Conservation (phyloP, 2,329 filamentous ascomycete genomes). For the Xylariaceae sp. region DNA sequence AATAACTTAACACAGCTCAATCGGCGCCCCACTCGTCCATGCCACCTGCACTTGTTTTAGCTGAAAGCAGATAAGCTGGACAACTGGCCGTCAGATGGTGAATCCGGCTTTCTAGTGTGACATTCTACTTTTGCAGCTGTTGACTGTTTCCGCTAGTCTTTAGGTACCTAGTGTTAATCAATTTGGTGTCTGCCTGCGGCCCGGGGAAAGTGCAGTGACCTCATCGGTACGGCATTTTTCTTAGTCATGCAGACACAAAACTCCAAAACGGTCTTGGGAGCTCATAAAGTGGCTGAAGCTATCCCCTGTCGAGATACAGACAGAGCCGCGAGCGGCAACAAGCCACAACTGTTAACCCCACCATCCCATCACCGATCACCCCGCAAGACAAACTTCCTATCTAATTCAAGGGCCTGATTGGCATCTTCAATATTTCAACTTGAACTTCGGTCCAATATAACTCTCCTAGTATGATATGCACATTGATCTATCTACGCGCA, state of each 20-base stretch:
- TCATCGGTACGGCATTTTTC: slow-evolving; percentile 15
- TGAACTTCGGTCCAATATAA: no score
- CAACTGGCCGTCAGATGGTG: not conserved
- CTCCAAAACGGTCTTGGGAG: slow-evolving; percentile 5
- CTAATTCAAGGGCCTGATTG: no score
- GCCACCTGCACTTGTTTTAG: slow-evolving; percentile 8
- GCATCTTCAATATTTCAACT: no score
- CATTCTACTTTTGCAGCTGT: no score
- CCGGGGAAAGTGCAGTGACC: slow-evolving; percentile 18
- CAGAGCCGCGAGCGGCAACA: no score
- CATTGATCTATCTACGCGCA: no score
- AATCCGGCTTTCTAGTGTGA: not conserved
- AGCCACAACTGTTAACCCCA: slow-evolving; percentile 3
- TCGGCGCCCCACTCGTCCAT: slow-evolving; percentile 14
- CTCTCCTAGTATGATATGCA: no score
- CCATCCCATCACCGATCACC: no score
- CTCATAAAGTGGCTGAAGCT: slow-evolving; percentile 6
- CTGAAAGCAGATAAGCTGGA: slow-evolving; percentile 13
- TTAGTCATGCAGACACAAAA: no score
- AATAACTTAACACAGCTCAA: slow-evolving; percentile 19
- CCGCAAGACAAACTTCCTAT: no score
- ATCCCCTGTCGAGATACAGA: slow-evolving; percentile 4
- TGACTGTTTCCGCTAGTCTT: no score
- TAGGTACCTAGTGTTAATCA: no score
- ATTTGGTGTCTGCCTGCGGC: slow-evolving; percentile 4